phyloP scores from a whole-genome alignment of 192 early-diverging fungal species.

The Umbelopsis sp. region DNA sequence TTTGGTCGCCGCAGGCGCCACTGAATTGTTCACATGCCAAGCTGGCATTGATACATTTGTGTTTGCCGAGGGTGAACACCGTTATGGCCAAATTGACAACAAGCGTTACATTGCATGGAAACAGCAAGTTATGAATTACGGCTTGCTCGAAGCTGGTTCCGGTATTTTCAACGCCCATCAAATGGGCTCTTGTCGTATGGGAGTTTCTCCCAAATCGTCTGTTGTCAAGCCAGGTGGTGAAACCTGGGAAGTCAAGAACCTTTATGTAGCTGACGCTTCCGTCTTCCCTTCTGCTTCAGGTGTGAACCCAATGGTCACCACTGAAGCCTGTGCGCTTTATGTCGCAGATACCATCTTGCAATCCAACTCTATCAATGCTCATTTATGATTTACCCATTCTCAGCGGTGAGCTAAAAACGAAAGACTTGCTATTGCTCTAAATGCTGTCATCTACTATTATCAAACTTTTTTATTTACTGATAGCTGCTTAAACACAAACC shows the following conservation, averaged over 20 bases:
- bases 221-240: conserved; percentile 71
- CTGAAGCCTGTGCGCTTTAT: conserved; percentile 35
- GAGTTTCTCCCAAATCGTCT: conserved; percentile 49
- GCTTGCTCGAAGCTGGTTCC: conserved; percentile 38
- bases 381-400: too few relatives aligned
- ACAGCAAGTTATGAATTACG: conserved; percentile 32
- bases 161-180: conserved; percentile 65
- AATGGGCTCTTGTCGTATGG: conserved; percentile 72
- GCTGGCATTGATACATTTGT: conserved; percentile 44
- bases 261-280: conserved; percentile 75
- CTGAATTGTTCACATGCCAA: conserved; percentile 57
- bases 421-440: neutral
- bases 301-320: conserved; percentile 67
- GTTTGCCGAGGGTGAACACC: conserved; percentile 34
- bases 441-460: neutral
- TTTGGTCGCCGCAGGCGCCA: conserved; percentile 69
- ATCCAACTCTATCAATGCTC: conserved; percentile 2
- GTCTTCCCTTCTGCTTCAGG: conserved; percentile 74
- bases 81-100: conserved; percentile 30
- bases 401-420: too few relatives aligned
- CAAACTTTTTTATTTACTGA: neutral
- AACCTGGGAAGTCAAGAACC: conserved; percentile 71
- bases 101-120: conserved; percentile 33
- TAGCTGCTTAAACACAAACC: too few relatives aligned
- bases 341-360: conserved; percentile 39